Percentiles rank a stretch among this genome's conserved stretches.
These are phyloP conservation scores for Toxicodendron radicans DNA, from an alignment of 345 rosid species.

Conservation along the genomic window DNA sequence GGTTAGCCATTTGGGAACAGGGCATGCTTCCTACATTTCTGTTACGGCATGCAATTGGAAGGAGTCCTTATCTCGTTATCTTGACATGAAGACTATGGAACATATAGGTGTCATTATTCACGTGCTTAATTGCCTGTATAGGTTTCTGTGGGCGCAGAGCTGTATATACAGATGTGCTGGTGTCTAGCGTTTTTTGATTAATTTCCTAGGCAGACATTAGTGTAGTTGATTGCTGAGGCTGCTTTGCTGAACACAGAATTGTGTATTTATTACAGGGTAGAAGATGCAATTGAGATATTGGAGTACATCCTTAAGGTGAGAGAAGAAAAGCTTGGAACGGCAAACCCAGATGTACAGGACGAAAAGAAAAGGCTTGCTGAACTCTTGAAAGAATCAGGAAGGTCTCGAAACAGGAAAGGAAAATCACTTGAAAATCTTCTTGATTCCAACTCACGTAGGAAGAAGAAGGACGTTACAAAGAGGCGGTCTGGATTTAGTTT, in stretches of 20 bases:
- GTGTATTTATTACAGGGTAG: constrained; percentile 39
- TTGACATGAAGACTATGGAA: not conserved
- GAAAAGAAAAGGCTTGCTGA: constrained; percentile 54
- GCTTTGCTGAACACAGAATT: constrained; percentile 2
- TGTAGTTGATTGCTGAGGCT: not conserved
- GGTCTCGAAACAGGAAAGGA: constrained; percentile 43
- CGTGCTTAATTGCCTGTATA: not conserved
- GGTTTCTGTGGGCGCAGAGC: no score
- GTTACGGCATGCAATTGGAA: not conserved
- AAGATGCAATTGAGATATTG: constrained; percentile 56
- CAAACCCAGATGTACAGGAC: constrained; percentile 51
- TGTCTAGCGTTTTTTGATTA: not conserved
- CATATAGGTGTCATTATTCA: not conserved
- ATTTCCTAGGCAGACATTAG: not conserved
- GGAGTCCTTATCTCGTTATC: not conserved
- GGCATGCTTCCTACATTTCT: not conserved
- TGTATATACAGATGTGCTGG: not conserved
- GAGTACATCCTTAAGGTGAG: constrained; percentile 52
- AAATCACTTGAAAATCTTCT: constrained; percentile 54
- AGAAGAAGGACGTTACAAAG: constrained; percentile 20
- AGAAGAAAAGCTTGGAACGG: constrained; percentile 57
- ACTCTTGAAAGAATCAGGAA: constrained; percentile 56
- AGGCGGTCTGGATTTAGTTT: constrained; percentile 21
- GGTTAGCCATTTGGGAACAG: not conserved
- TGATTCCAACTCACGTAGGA: constrained; percentile 17